A percentile compares a stretch with the other conserved stretches of the same genome.
These are phyloP conservation scores for Zasmidium citrigriseum DNA, from an alignment of 2,329 filamentous ascomycete species.

Conservation along the genomic window DNA sequence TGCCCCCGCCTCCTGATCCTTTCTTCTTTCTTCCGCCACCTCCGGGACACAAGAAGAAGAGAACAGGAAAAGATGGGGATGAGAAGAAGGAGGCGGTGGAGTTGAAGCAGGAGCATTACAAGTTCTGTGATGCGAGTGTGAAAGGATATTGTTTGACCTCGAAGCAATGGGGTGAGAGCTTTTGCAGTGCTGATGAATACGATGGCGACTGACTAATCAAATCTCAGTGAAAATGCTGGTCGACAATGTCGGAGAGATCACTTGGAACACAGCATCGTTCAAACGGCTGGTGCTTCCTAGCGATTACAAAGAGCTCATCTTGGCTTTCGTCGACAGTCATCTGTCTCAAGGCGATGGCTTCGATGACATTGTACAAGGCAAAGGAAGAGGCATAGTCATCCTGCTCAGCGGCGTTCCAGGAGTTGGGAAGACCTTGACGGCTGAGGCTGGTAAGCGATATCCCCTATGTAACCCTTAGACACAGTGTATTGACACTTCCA, in stretches of 20 bases:
- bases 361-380: constrained; percentile 37
- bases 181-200: too few species aligned
- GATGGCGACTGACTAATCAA: background rate
- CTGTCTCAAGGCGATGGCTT: constrained; percentile 19
- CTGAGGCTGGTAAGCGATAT: constrained; percentile 21
- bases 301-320: constrained; percentile 17
- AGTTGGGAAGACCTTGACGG: constrained; percentile 37
- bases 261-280: constrained; percentile 35
- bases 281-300: constrained; percentile 31
- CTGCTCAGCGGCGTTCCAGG: constrained; percentile 39
- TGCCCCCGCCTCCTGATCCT: background rate
- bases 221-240: constrained; percentile 12
- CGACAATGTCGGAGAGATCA: constrained; percentile 30
- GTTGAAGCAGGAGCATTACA: constrained; percentile 9
- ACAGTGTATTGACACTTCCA: background rate
- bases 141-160: constrained; percentile 35
- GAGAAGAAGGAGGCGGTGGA: background rate
- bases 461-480: too few species aligned
- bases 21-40: background rate
- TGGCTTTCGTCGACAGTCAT: constrained; percentile 17
- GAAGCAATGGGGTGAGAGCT: constrained; percentile 38
- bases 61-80: background rate
- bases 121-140: constrained; percentile 32
- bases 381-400: constrained; percentile 37
- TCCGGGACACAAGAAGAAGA: background rate